These are phyloP conservation scores for Colletotrichum musicola DNA, from an alignment of 2,329 filamentous ascomycete species.

Conservation along the genomic window DNA sequence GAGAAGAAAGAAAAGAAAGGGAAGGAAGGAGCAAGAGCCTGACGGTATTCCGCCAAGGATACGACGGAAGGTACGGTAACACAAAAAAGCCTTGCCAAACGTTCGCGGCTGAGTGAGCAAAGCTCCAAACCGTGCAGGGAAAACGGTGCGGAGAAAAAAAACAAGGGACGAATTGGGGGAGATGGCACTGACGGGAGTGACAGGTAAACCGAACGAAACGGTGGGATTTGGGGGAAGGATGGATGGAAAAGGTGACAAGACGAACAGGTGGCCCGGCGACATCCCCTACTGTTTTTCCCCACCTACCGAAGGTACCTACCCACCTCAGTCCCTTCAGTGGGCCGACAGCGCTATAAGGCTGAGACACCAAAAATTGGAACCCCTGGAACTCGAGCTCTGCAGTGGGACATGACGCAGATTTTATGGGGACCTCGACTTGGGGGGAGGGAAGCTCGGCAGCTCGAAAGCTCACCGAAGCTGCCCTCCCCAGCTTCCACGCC, in stretches of 20 bases:
- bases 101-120: slow-evolving; percentile 8
- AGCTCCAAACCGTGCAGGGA: background rate
- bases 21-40: background rate
- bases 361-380: background rate
- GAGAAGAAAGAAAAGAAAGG: background rate
- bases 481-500: no score
- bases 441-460: background rate
- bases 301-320: background rate
- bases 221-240: background rate
- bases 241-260: slow-evolving; percentile 1
- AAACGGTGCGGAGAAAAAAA: background rate
- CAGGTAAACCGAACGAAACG: slow-evolving; percentile 2
- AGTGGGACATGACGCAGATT: slow-evolving; percentile 10
- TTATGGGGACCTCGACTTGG: slow-evolving; percentile 1
- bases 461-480: no score
- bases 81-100: background rate
- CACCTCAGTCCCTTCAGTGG: background rate
- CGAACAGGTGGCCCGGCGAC: slow-evolving; percentile 30
- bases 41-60: background rate
- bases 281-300: background rate
- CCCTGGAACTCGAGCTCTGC: background rate
- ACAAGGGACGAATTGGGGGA: background rate
- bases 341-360: background rate
- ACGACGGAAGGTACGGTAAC: no score
- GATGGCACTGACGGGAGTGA: no score